Percentiles rank a stretch among this genome's conserved stretches.
These are phyloP conservation scores for Porogramme epimiltina DNA, from an alignment of 1,284 basidiomycete species.

Conservation along the genomic window DNA sequence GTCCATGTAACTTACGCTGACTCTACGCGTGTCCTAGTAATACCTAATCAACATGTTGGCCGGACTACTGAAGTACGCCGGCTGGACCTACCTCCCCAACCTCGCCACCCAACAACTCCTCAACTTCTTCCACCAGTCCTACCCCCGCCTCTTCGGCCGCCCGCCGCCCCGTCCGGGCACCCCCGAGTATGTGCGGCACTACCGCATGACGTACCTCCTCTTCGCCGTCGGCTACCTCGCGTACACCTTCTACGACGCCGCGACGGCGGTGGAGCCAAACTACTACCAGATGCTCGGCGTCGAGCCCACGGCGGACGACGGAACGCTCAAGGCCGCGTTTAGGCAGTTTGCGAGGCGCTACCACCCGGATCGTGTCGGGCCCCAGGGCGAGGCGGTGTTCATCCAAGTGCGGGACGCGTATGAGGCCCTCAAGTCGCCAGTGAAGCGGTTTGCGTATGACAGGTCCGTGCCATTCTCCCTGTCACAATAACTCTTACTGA, in stretches of 20 bases:
- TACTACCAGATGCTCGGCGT: constrained; percentile 80
- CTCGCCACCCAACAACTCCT: constrained; percentile 40
- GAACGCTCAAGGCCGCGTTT: constrained; percentile 71
- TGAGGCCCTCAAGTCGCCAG: constrained; percentile 79
- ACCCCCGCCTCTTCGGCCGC: constrained; percentile 30
- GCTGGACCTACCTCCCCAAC: constrained; percentile 51
- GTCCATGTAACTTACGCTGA: background rate
- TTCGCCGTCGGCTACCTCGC: constrained; percentile 72
- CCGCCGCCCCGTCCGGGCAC: constrained; percentile 45
- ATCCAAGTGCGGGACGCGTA: constrained; percentile 77
- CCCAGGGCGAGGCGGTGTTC: constrained; percentile 66
- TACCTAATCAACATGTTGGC: constrained; percentile 1
- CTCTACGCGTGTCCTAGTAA: background rate
- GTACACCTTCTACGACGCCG: constrained; percentile 62
- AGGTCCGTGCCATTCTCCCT: constrained; percentile 43
- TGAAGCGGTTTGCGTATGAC: constrained; percentile 86
- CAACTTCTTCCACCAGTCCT: constrained; percentile 40
- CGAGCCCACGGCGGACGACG: constrained; percentile 59
- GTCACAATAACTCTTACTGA: background rate
- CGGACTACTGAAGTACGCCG: constrained; percentile 34
- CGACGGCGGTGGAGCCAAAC: constrained; percentile 59
- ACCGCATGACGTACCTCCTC: constrained; percentile 63
- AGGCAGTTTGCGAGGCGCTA: constrained; percentile 70
- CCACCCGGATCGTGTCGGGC: constrained; percentile 81
- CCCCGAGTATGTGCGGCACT: constrained; percentile 50